Evolutionary conservation across 2,329 filamentous ascomycete species (phyloP).

Genomic region (Aspergillus pseudoterreus): DNA sequence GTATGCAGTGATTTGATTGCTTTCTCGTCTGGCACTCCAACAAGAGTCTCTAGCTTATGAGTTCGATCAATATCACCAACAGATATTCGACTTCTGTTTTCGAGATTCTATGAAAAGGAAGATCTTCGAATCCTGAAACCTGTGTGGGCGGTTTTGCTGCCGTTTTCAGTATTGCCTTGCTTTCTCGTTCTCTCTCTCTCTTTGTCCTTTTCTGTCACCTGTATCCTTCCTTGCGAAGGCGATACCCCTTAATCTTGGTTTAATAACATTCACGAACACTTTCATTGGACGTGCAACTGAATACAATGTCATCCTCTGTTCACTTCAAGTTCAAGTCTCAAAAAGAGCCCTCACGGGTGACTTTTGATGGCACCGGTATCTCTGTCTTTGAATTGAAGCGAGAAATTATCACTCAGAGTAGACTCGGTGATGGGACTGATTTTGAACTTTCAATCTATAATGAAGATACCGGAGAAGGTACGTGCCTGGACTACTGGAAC

Average conservation of each 20-base stretch:
- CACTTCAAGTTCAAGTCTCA: slow-evolving; percentile 99
- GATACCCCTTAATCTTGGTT: slow-evolving; percentile 24
- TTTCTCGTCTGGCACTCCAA: slow-evolving; percentile 23
- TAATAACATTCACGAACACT: slow-evolving; percentile 25
- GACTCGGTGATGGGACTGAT: slow-evolving; percentile 90
- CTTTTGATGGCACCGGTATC: slow-evolving; percentile 96
- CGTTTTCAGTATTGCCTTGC: slow-evolving; percentile 14
- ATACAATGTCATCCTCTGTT: slow-evolving; percentile 87
- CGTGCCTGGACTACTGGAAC: slow-evolving; percentile 27
- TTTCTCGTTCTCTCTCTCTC: slow-evolving; percentile 6
- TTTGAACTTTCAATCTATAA: slow-evolving; percentile 94
- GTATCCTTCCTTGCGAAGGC: slow-evolving; percentile 25
- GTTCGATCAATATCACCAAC: slow-evolving; percentile 23
- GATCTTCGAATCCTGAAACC: slow-evolving; percentile 15
- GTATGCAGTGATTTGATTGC: slow-evolving; percentile 30
- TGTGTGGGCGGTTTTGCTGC: slow-evolving; percentile 14
- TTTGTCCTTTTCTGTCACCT: slow-evolving; percentile 17
- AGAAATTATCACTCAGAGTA: slow-evolving; percentile 94
- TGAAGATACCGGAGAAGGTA: slow-evolving; percentile 87
- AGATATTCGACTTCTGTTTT: slow-evolving; percentile 23
- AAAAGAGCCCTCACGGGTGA: slow-evolving; percentile 88
- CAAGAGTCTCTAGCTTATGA: slow-evolving; percentile 24
- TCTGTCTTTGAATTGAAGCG: slow-evolving; percentile 98
- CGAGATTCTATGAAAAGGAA: slow-evolving; percentile 14
- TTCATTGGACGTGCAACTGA: slow-evolving; percentile 34